These are phyloP conservation scores for Stevia rebaudiana DNA, from an alignment of 140 eudicot species.

Conservation along the genomic window DNA sequence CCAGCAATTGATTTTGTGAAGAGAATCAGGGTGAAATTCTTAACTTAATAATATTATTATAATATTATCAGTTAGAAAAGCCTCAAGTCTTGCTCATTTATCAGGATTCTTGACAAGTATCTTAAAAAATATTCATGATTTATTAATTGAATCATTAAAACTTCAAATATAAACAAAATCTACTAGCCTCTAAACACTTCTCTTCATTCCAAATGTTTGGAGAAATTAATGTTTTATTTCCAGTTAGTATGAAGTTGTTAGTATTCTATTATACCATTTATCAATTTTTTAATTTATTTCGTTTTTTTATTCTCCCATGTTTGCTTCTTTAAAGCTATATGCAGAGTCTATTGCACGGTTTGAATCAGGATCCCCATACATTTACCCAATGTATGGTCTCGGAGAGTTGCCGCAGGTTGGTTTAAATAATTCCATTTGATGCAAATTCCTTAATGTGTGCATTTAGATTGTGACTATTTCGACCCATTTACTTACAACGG, in stretches of 20 bases:
- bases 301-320: background rate
- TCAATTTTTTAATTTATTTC: background rate
- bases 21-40: slow-evolving; percentile 63
- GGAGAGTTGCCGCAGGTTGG: slow-evolving; percentile 96
- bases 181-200: background rate
- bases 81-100: background rate
- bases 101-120: background rate
- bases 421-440: slow-evolving; percentile 8
- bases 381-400: slow-evolving; percentile 85
- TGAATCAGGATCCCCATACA: slow-evolving; percentile 83
- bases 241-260: background rate
- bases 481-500: background rate
- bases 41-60: background rate
- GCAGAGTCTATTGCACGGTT: slow-evolving; percentile 91
- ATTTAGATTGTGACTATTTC: background rate
- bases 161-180: background rate
- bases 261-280: background rate
- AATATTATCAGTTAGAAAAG: background rate
- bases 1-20: slow-evolving; percentile 79
- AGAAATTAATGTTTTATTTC: background rate
- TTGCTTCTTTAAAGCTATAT: slow-evolving; percentile 50
- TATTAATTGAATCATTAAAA: background rate
- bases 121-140: background rate
- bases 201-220: background rate
- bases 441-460: background rate